phyloP scores from a whole-genome alignment of 2,329 filamentous ascomycete genomes.

The Alternaria infectoria region DNA sequence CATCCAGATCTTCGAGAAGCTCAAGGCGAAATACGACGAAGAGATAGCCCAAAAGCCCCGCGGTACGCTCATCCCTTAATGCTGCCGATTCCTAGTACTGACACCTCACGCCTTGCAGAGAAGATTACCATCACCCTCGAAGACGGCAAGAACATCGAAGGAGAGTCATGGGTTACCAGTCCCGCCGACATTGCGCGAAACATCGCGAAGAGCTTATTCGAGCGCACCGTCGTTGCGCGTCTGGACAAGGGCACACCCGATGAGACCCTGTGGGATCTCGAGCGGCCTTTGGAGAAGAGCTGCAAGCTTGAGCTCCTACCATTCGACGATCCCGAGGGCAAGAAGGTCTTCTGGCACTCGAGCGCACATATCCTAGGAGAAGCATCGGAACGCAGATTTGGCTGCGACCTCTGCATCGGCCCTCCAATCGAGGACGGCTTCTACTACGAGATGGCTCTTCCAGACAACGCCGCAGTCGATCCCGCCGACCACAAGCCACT shows the following conservation, averaged over 20 bases:
- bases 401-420: constrained; percentile 91
- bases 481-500: constrained; percentile 83
- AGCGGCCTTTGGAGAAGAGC: constrained; percentile 85
- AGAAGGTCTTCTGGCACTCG: constrained; percentile 98
- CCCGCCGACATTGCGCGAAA: constrained; percentile 77
- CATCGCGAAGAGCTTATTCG: constrained; percentile 84
- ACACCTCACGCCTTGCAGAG: constrained; percentile 50
- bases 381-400: constrained; percentile 86
- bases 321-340: constrained; percentile 78
- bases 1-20: constrained; percentile 83
- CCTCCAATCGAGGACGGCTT: constrained; percentile 91
- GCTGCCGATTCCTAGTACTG: constrained; percentile 12
- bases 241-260: constrained; percentile 80
- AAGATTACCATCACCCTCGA: constrained; percentile 76
- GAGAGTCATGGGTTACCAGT: constrained; percentile 90
- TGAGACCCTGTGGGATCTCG: constrained; percentile 84
- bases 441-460: constrained; percentile 95
- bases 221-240: constrained; percentile 84
- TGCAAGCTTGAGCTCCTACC: constrained; percentile 84
- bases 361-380: constrained; percentile 96
- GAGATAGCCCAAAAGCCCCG: constrained; percentile 74
- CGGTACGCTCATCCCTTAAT: constrained; percentile 31
- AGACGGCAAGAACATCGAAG: constrained; percentile 73
- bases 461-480: constrained; percentile 73
- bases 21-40: constrained; percentile 83